A percentile compares a stretch with the other conserved stretches of the same genome.
These are phyloP conservation scores for Tulasnella sp. DNA, from an alignment of 768 basidiomycete genomes.

Conservation along the genomic window DNA sequence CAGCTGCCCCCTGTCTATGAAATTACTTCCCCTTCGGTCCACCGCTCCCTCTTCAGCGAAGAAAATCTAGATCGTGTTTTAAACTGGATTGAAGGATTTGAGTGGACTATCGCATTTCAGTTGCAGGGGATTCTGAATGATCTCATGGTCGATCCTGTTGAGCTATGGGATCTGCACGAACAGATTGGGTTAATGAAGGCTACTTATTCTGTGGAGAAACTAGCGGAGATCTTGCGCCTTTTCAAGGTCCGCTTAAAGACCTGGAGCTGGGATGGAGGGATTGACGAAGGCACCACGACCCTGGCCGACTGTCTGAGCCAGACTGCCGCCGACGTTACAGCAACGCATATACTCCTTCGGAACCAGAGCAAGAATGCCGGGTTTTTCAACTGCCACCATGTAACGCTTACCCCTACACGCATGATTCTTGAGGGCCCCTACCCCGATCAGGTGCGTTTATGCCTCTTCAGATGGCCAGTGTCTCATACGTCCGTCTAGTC, in stretches of 20 bases:
- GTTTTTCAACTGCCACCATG: constrained; percentile 55
- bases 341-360: neutral
- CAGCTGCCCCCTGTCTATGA: neutral
- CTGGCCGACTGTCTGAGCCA: neutral
- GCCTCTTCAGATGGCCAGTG: constrained; percentile 20
- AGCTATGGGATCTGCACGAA: neutral
- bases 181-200: neutral
- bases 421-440: constrained; percentile 67
- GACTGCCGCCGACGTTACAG: neutral
- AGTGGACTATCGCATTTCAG: constrained; percentile 16
- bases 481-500: constrained; percentile 39
- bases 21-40: neutral
- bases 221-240: constrained; percentile 11
- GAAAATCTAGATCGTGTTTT: neutral
- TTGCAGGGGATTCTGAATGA: neutral
- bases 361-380: constrained; percentile 19
- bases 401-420: constrained; percentile 65
- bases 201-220: neutral
- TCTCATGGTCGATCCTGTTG: neutral
- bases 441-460: constrained; percentile 11
- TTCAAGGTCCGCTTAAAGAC: constrained; percentile 4
- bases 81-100: neutral
- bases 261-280: neutral
- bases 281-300: neutral
- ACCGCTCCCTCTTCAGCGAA: neutral